Base-by-base conservation (phyloP, 768 basidiomycete genomes). In the Amanita exitialis region DNA sequence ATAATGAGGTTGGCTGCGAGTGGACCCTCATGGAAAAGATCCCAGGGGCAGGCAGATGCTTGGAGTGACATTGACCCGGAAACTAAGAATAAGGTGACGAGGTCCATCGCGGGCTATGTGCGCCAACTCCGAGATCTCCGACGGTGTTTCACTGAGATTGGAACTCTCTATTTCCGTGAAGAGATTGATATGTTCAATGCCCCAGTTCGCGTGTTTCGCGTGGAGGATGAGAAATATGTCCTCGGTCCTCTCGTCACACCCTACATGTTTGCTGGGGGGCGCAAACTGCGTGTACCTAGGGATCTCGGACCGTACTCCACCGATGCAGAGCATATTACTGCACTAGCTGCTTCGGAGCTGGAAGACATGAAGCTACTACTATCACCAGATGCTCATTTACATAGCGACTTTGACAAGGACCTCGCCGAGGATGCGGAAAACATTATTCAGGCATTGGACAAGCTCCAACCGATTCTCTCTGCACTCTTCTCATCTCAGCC, bases 21-120 rank as follows among this genome's bases (percentile, higher is more conserved):
- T 58, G 57, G 54, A 53, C 44, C 39, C 51, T 60, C 13, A 60
- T 60, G 59, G 55, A 60, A 44, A 53, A 54, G 43, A 34, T 60
- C 39, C 48, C 53, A 38, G 58, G 58, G 35, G 39, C 42, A 56
- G 51, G 43, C 38, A 37, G 36, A 53, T 48, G 42, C 52, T 36
- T 57, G 56, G 53, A 35, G 34, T 34, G 45, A 36, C 32, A 47
- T 47, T 35, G 45, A 47, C 45, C 45, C 12, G 34, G 45, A 47
- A 47, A 36, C 45, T 47, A 47, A 47, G 34, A 47, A 21, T 47
- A 47, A 47, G 45, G 45, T 47, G 34, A 47, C 45, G 45, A 47
- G 45, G 45, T 47, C 32, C 34, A 32, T 47, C 32, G 45, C 10
- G 34, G 45, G 32, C 34, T 47, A 36, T 47, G 45, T 47, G 45